These are phyloP conservation scores for Collariella sp. DNA, from an alignment of 495 filamentous ascomycete genomes.

Conservation along the genomic window DNA sequence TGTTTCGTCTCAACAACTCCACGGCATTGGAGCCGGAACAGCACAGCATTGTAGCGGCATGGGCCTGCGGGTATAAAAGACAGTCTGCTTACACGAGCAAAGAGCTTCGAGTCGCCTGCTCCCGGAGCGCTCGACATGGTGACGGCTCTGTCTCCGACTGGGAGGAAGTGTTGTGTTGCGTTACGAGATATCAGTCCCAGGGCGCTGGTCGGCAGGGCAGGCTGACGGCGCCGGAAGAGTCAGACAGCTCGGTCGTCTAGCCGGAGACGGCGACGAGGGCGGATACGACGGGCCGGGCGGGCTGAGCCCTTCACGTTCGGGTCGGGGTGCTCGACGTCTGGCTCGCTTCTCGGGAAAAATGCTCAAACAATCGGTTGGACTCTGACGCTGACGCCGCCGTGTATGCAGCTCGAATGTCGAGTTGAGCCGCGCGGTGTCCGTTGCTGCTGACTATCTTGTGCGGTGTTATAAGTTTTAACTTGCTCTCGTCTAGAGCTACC, in stretches of 20 bases:
- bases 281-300: background rate
- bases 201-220: background rate
- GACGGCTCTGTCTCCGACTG: background rate
- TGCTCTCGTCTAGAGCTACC: no score
- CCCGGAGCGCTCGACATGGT: constrained; percentile 61
- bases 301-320: no score
- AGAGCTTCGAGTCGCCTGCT: constrained; percentile 97
- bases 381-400: no score
- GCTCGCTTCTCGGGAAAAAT: background rate
- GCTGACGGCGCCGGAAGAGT: background rate
- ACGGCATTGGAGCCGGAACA: background rate
- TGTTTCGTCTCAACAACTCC: background rate
- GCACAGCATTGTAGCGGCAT: no score
- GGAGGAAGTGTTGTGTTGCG: background rate
- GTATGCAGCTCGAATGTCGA: no score
- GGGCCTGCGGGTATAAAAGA: constrained; percentile 1
- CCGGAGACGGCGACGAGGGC: background rate
- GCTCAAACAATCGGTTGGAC: background rate
- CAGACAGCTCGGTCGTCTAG: background rate
- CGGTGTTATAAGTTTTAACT: no score
- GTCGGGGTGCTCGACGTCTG: no score
- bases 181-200: background rate
- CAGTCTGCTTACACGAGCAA: constrained; percentile 78
- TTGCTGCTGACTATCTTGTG: no score
- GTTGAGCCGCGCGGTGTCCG: no score